These are phyloP conservation scores for Limnanthes douglasii DNA, from an alignment of 345 rosid species.

Conservation along the genomic window DNA sequence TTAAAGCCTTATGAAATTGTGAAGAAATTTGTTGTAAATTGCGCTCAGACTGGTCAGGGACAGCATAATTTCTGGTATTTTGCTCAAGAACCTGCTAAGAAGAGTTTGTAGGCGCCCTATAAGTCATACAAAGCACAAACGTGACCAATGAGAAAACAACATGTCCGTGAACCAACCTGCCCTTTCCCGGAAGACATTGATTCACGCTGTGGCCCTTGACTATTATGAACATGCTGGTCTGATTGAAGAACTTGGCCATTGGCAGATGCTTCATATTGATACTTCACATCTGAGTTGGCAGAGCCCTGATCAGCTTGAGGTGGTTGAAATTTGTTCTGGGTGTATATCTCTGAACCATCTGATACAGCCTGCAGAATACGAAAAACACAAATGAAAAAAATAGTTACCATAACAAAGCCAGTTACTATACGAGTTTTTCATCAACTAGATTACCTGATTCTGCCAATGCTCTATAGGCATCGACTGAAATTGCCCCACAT, in stretches of 20 bases:
- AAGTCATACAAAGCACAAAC: not conserved
- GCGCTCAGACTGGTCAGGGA: slow-evolving; percentile 29
- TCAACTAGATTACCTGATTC: slow-evolving; percentile 46
- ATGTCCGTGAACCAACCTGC: slow-evolving; percentile 27
- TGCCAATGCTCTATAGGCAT: slow-evolving; percentile 52
- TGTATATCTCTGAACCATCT: slow-evolving; percentile 32
- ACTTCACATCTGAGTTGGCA: slow-evolving; percentile 33
- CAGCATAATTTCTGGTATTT: slow-evolving; percentile 28
- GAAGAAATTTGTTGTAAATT: slow-evolving; percentile 51
- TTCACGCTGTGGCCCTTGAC: slow-evolving; percentile 30
- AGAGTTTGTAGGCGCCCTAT: slow-evolving; percentile 2
- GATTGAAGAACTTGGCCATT: slow-evolving; percentile 43
- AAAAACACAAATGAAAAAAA: not conserved
- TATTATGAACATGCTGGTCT: slow-evolving; percentile 33
- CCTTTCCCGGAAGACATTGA: slow-evolving; percentile 36
- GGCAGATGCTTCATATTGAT: slow-evolving; percentile 33
- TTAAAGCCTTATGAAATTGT: slow-evolving; percentile 44
- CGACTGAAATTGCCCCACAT: slow-evolving; percentile 37
- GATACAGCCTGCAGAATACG: slow-evolving; percentile 31
- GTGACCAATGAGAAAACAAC: slow-evolving; percentile 4
- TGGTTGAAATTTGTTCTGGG: slow-evolving; percentile 31
- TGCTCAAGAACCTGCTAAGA: slow-evolving; percentile 42
- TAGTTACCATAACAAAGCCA: slow-evolving; percentile 1
- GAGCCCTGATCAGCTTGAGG: slow-evolving; percentile 38
- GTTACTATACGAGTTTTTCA: slow-evolving; percentile 3